Evolutionary conservation across 768 basidiomycete genomes (phyloP), one percentile per base, ranked within the genome.

Genomic region (Suillus sp.): DNA sequence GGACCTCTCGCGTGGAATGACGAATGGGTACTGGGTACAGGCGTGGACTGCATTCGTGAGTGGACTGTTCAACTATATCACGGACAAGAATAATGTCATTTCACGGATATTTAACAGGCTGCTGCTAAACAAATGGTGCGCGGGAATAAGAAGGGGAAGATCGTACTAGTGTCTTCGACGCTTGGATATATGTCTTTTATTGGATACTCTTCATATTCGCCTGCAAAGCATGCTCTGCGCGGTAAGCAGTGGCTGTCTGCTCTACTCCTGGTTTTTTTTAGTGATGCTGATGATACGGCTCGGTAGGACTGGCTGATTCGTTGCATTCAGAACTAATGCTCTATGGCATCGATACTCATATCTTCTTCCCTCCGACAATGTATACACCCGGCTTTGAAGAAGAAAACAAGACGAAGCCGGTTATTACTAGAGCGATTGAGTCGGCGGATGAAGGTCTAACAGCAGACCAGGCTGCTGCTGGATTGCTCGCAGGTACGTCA

Each of bases 361-460:
- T 92, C 50, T 93, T 87, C 77, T 89, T 93, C 77, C 93, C 95
- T 0, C 83, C 83, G 1, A 92, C 92, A 1, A 96, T 97, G 79
- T 84, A 79, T 66, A 86, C 86, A 0, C 89, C 92, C 0, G 93
- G 94, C 0, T 91, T 80, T 65, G 87, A 89, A 20, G 81, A 85
- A 62, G 95, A 96, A 72, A 87, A 91, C 72, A 83, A 81, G 69
- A 83, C 80, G 9, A 96, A 96, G 69, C 95, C 94, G 0, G 80
- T 79, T 34, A 82, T 96, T 63, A 86, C 86, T 11, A 81, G 82
- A 58, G 86, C 88, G 66, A 88, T 97, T 48, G 95, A 96, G 72
- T 89, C 85, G 43, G 77, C 81, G 0, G 94, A 95, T 70, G 81
- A 79, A 32, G 86, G 88, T 0, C 64, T 86, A 62, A 84, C 84